These are phyloP conservation scores for Xylaria castorea DNA, from an alignment of 495 filamentous ascomycete species.

Conservation along the genomic window DNA sequence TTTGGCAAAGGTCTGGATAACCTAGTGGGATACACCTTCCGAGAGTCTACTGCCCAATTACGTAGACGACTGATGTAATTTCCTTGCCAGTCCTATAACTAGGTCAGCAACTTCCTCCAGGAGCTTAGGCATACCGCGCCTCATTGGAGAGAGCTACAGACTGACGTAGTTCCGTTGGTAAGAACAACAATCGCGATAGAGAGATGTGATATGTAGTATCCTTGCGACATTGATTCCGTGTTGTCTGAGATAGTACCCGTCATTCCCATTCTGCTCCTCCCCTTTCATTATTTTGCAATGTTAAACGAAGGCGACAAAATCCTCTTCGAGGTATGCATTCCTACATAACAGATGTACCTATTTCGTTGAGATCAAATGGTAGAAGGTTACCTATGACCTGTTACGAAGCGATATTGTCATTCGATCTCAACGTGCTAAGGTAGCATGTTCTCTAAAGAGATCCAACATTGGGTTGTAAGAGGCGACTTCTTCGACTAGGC, in stretches of 20 bases:
- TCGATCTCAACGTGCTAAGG: background rate
- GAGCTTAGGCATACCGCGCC: background rate
- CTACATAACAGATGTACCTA: background rate
- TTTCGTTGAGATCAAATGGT: background rate
- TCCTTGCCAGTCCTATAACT: background rate
- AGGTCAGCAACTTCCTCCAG: background rate
- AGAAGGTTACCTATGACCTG: background rate
- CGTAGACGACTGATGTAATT: background rate
- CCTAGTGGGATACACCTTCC: conserved; percentile 1
- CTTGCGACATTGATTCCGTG: background rate
- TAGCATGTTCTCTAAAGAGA: background rate
- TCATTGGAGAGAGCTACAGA: background rate
- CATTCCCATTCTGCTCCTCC: background rate
- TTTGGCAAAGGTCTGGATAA: background rate
- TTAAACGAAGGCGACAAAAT: background rate
- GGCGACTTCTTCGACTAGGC: background rate
- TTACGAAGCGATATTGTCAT: background rate
- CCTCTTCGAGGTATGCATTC: background rate
- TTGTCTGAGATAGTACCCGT: background rate
- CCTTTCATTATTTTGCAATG: background rate
- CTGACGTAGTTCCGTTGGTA: background rate
- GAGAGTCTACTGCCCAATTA: background rate
- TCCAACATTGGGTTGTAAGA: background rate
- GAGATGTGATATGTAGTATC: background rate
- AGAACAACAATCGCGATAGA: background rate